Evolutionary conservation across 495 filamentous ascomycete genomes (phyloP), one percentile per base, ranked within the genome.

Genomic region (Penicillium angulare): DNA sequence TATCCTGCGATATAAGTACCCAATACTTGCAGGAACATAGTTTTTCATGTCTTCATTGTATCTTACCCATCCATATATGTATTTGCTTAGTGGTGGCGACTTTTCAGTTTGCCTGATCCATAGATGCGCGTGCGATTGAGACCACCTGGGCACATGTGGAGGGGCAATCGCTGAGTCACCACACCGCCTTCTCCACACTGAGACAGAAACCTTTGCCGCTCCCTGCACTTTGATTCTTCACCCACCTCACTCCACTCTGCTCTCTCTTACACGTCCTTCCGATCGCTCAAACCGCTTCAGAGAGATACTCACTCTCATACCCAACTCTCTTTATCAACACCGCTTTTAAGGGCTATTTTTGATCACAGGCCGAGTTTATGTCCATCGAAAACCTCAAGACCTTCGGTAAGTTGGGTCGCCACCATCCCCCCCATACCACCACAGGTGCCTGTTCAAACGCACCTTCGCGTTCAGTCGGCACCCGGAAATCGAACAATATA

Each of bases 301-400:
- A 67, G 72, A 73, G 70, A 73, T 67, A 60, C 49, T 62, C 43
- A 62, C 64, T 74, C 69, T 73, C 69, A 15, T 50, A 54, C 49
- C 56, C 49, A 53, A 48, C 51, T 68, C 48, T 59, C 38, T 63
- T 61, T 57, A 56, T 56, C 59, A 64, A 72, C 26, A 67, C 63
- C 60, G 59, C 63, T 75, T 72, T 71, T 69, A 70, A 74, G 63
- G 59, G 60, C 64, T 65, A 55, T 70, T 75, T 69, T 60, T 49
- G 36, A 60, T 53, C 49, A 75, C 72, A 78, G 68, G 68, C 69
- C 76, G 77, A 90, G 88, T 96, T 95, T 95, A 97, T 96, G 92
- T 95, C 91, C 86, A 96, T 96, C 90, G 88, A 96, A 93, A 97
- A 97, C 84, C 89, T 97, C 78, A 96, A 95, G 85, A 87, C 90